Evolutionary conservation across 352 stramenopile genomes (phyloP).

Genomic region (Saprolegnia diclina): DNA sequence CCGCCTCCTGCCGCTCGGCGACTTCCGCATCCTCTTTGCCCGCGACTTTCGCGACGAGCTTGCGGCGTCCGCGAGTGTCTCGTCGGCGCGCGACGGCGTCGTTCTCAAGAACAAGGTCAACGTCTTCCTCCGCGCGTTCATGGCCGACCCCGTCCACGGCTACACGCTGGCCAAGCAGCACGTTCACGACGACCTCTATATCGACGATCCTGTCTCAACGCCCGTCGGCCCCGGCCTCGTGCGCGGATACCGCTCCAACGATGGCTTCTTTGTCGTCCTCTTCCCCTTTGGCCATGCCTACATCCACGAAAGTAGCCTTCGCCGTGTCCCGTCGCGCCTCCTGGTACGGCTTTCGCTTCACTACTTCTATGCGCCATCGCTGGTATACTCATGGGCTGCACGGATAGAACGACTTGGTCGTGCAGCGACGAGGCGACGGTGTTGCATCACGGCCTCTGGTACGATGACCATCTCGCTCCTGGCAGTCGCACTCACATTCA

Average conservation of each 20-base stretch:
- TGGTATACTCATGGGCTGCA: too few relatives aligned
- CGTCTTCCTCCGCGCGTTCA: constrained; percentile 59
- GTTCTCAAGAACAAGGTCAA: constrained; percentile 61
- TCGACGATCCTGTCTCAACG: constrained; percentile 65
- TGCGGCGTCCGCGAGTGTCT: constrained; percentile 29
- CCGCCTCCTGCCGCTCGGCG: constrained; percentile 38
- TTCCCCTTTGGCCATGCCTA: constrained; percentile 74
- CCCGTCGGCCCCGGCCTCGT: constrained; percentile 55
- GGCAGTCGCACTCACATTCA: too few relatives aligned
- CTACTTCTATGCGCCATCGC: too few relatives aligned
- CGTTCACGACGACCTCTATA: constrained; percentile 36
- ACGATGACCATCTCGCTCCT: too few relatives aligned
- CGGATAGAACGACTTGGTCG: too few relatives aligned
- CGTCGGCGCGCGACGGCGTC: constrained; percentile 39
- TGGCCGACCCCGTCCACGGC: constrained; percentile 60
- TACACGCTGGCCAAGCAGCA: constrained; percentile 63
- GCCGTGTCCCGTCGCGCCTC: not conserved
- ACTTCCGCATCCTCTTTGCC: constrained; percentile 34
- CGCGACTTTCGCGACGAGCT: constrained; percentile 27
- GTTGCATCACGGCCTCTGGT: too few relatives aligned
- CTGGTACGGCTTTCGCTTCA: too few relatives aligned
- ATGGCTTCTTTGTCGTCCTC: constrained; percentile 60
- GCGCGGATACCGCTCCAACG: constrained; percentile 45
- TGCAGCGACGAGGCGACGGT: too few relatives aligned
- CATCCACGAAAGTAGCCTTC: constrained; percentile 34